These are phyloP conservation scores for Drosera capensis DNA, from an alignment of 148 eudicot genomes.

Conservation along the genomic window DNA sequence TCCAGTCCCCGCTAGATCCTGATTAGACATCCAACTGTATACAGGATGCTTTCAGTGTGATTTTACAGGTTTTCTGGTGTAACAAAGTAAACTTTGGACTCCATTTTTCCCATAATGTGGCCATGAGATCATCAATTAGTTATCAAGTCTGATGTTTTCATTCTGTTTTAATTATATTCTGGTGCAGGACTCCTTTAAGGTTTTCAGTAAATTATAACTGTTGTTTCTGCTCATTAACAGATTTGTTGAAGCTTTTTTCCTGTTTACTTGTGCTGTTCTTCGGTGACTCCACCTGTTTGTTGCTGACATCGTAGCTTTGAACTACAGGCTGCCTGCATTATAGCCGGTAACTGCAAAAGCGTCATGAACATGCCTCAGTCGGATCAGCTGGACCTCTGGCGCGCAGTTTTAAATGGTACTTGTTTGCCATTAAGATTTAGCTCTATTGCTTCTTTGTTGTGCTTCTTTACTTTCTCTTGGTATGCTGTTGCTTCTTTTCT, in stretches of 20 bases:
- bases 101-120: too few species aligned
- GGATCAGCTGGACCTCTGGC: conserved; percentile 86
- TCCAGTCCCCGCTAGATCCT: too few species aligned
- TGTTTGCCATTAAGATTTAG: not conserved
- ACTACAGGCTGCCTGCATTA: conserved; percentile 78
- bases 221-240: too few species aligned
- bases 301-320: conserved; percentile 1
- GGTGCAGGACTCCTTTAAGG: too few species aligned
- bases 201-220: too few species aligned
- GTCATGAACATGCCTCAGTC: conserved; percentile 91
- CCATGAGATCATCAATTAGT: too few species aligned
- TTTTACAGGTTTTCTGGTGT: too few species aligned
- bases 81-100: too few species aligned
- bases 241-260: not conserved
- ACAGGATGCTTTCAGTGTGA: too few species aligned
- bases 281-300: conserved; percentile 1
- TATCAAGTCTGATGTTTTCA: too few species aligned
- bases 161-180: too few species aligned
- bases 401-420: conserved; percentile 67
- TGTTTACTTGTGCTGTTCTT: not conserved
- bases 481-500: not conserved
- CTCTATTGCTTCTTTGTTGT: not conserved
- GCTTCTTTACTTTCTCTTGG: not conserved
- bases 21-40: too few species aligned
- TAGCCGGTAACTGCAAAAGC: conserved; percentile 84